Evolutionary conservation across 1,284 basidiomycete species (phyloP).

Genomic region (Fomitiporia mediterranea): DNA sequence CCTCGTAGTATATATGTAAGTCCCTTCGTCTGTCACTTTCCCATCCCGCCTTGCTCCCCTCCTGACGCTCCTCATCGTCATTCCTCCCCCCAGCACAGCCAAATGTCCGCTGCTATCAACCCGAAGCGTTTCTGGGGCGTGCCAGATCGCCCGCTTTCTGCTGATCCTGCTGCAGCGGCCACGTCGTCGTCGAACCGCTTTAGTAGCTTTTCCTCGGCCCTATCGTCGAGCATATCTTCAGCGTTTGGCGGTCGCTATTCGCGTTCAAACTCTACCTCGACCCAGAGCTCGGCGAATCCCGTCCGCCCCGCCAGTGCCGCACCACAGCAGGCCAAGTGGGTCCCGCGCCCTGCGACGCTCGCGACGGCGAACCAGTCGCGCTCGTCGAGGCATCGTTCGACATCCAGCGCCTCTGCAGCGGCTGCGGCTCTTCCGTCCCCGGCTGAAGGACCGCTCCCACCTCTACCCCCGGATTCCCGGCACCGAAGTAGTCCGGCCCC

Average conservation of each 20-base stretch:
- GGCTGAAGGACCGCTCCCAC: conserved; percentile 5
- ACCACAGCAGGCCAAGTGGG: conserved; percentile 11
- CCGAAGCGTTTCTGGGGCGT: conserved; percentile 6
- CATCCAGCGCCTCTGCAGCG: conserved; percentile 17
- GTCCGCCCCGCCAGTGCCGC: conserved; percentile 10
- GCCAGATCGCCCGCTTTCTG: conserved; percentile 13
- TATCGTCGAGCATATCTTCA: conserved; percentile 9
- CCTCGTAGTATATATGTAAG: conserved; percentile 1
- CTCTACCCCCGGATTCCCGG: neutral
- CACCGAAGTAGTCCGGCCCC: conserved; percentile 1
- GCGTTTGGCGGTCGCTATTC: neutral
- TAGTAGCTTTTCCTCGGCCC: neutral
- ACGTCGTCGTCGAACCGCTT: conserved; percentile 4
- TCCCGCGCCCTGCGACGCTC: conserved; percentile 10
- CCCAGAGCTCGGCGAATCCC: neutral
- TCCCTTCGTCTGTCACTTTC: neutral
- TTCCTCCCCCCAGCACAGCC: neutral
- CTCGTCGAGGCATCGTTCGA: conserved; percentile 10
- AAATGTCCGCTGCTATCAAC: conserved; percentile 11
- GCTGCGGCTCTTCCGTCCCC: conserved; percentile 7
- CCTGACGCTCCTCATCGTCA: neutral
- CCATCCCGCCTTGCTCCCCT: neutral
- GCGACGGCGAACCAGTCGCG: conserved; percentile 1
- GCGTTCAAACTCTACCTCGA: conserved; percentile 6
- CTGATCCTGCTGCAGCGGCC: conserved; percentile 8